Conservation (phyloP, 1,284 basidiomycete species). For the Ceratobasidium sp. region DNA sequence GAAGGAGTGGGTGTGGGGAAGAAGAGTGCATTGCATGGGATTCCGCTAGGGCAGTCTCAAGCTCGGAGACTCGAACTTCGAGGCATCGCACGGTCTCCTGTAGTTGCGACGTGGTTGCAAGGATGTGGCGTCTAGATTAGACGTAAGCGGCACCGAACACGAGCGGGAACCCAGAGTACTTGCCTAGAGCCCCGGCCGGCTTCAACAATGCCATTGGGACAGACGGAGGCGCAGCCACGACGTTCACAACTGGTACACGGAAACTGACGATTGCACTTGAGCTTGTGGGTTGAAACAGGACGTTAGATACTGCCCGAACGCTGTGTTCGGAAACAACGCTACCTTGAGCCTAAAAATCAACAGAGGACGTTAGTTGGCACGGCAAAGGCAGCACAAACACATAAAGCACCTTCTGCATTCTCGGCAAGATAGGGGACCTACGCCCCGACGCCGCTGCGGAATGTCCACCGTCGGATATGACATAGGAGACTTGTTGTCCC, state of each 20-base stretch:
- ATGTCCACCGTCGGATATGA: conserved; percentile 21
- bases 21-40: conserved; percentile 28
- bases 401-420: conserved; percentile 32
- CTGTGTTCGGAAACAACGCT: background rate
- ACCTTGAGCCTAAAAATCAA: conserved; percentile 27
- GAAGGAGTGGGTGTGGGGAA: conserved; percentile 33
- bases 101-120: conserved; percentile 32
- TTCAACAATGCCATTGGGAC: conserved; percentile 32
- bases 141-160: background rate
- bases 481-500: conserved; percentile 28
- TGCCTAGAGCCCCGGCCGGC: conserved; percentile 30
- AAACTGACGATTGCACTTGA: conserved; percentile 36
- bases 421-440: conserved; percentile 33
- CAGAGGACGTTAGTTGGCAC: background rate
- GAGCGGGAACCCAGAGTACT: background rate
- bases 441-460: conserved; percentile 35
- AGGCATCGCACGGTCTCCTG: conserved; percentile 33
- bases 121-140: conserved; percentile 21
- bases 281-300: conserved; percentile 6
- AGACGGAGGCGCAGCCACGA: conserved; percentile 34
- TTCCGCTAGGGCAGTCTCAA: conserved; percentile 17
- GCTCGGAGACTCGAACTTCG: conserved; percentile 16
- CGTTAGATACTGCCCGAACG: background rate
- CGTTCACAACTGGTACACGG: conserved; percentile 36
- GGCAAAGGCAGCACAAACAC: background rate